Evolutionary conservation across 2,329 filamentous ascomycete genomes (phyloP).

Genomic region (Ceratocystis diversiconidia): DNA sequence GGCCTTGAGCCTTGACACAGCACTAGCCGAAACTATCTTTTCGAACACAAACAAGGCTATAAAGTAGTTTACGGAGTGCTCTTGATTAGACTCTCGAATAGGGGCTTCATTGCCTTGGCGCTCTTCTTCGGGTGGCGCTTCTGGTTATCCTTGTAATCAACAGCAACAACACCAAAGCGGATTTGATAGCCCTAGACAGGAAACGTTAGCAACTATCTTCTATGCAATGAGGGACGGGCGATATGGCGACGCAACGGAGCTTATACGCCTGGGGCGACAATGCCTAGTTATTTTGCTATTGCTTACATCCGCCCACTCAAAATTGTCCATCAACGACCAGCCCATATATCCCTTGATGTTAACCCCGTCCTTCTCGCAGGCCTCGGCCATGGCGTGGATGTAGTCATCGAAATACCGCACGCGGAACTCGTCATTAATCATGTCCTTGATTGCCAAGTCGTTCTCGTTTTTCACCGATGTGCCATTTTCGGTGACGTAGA

Average conservation of each 20-base stretch:
- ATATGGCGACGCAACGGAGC: too few species aligned
- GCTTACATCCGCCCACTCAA: constrained; percentile 64
- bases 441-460: constrained; percentile 52
- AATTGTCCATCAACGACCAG: constrained; percentile 83
- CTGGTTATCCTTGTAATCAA: constrained; percentile 69
- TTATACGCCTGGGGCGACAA: too few species aligned
- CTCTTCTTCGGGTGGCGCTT: constrained; percentile 75
- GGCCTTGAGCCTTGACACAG: not conserved
- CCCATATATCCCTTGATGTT: constrained; percentile 69
- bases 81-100: constrained; percentile 58
- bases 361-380: constrained; percentile 57
- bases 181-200: constrained; percentile 68
- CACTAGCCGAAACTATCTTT: not conserved
- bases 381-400: constrained; percentile 60
- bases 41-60: not conserved
- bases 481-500: constrained; percentile 83
- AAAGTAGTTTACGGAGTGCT: constrained; percentile 28
- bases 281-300: not conserved
- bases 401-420: constrained; percentile 67
- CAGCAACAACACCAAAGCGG: constrained; percentile 69
- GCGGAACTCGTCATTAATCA: constrained; percentile 71
- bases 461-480: constrained; percentile 75
- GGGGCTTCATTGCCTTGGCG: constrained; percentile 51
- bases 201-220: constrained; percentile 65
- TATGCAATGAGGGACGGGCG: too few species aligned